A percentile compares a stretch with the other conserved stretches of the same genome.
phyloP scores from a whole-genome alignment of 2,329 filamentous ascomycete species.

The Bertia moriformis region DNA sequence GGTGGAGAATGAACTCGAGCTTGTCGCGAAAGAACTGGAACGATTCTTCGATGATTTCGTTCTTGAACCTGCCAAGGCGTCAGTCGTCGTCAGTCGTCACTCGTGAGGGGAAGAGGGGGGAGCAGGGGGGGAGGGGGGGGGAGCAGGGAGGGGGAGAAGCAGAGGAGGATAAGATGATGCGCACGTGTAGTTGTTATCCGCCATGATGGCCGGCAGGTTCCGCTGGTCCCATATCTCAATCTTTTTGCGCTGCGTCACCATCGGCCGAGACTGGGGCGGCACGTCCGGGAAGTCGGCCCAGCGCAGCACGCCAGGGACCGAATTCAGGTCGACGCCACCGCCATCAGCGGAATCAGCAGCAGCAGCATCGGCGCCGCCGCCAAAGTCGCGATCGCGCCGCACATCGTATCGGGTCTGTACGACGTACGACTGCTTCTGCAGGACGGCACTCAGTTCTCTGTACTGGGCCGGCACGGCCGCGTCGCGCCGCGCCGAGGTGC shows the following conservation, averaged over 20 bases:
- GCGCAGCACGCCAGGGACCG: slow-evolving; percentile 35
- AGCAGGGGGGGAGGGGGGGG: neutral
- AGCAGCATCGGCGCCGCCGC: slow-evolving; percentile 19
- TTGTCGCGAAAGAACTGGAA: slow-evolving; percentile 37
- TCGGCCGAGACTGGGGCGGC: slow-evolving; percentile 22
- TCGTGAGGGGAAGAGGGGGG: neutral
- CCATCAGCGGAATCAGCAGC: too few species aligned
- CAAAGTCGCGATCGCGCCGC: slow-evolving; percentile 29
- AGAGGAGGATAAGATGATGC: slow-evolving; percentile 5
- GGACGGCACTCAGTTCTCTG: slow-evolving; percentile 37
- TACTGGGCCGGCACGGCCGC: slow-evolving; percentile 16
- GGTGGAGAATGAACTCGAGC: slow-evolving; percentile 34
- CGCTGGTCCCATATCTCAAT: slow-evolving; percentile 38
- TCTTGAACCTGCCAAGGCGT: slow-evolving; percentile 33
- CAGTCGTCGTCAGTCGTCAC: slow-evolving; percentile 2
- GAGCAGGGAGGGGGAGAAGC: slow-evolving; percentile 2
- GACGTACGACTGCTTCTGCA: slow-evolving; percentile 40
- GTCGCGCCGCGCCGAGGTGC: slow-evolving; percentile 5
- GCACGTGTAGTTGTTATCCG: slow-evolving; percentile 36
- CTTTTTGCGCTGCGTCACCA: slow-evolving; percentile 35
- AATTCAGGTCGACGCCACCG: too few species aligned
- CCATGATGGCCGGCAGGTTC: slow-evolving; percentile 29
- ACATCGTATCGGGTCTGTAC: slow-evolving; percentile 40
- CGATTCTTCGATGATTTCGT: slow-evolving; percentile 35
- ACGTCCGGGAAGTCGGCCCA: slow-evolving; percentile 50